These are phyloP conservation scores for Trichosporon sp. DNA, from an alignment of 1,284 basidiomycete genomes.

Conservation along the genomic window DNA sequence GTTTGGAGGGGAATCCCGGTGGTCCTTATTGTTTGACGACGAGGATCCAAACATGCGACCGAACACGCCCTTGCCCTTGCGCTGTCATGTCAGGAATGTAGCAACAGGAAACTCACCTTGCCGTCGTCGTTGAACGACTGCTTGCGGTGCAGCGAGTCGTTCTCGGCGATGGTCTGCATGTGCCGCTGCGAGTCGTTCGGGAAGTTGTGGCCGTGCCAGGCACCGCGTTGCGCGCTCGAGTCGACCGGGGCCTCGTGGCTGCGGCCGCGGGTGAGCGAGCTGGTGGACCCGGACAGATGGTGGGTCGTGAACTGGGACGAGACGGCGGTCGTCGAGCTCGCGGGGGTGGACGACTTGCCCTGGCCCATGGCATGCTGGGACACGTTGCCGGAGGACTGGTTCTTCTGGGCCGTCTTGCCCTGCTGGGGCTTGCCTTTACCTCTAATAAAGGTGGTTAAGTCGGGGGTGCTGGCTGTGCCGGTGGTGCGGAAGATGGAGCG, in stretches of 20 bases:
- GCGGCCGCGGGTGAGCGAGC: conserved; percentile 3
- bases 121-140: conserved; percentile 29
- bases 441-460: conserved; percentile 70
- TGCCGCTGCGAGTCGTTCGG: conserved; percentile 10
- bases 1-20: conserved; percentile 6
- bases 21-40: conserved; percentile 15
- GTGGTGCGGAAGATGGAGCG: conserved; percentile 79
- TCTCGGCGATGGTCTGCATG: conserved; percentile 36
- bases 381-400: conserved; percentile 30
- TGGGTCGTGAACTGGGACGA: not conserved
- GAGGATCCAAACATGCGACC: conserved; percentile 46
- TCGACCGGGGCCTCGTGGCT: conserved; percentile 3
- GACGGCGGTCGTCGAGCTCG: conserved; percentile 6
- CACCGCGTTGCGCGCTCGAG: not conserved
- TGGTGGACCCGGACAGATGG: conserved; percentile 1
- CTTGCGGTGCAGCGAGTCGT: conserved; percentile 14
- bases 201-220: conserved; percentile 5
- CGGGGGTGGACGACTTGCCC: not conserved
- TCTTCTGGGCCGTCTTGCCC: conserved; percentile 13
- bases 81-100: not conserved
- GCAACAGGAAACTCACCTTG: conserved; percentile 25
- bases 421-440: conserved; percentile 59
- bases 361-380: conserved; percentile 8
- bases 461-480: conserved; percentile 80
- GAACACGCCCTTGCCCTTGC: conserved; percentile 44